Conservation (phyloP, 2,329 filamentous ascomycete species). For the Pseudogymnoascus sp. region DNA sequence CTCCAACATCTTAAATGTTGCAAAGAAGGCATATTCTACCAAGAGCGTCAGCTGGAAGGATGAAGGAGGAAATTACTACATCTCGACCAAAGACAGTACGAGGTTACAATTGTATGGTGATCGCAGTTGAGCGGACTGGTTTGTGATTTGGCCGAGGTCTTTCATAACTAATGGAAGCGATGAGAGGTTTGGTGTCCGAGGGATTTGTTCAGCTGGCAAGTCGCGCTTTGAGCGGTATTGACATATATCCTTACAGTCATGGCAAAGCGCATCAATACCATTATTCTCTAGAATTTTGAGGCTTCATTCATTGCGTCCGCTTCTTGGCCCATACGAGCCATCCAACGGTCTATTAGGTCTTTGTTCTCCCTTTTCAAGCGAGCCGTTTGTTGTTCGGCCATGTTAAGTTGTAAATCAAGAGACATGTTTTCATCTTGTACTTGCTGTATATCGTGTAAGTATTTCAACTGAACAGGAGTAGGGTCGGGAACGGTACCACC, state of each 20-base stretch:
- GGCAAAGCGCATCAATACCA: slow-evolving; percentile 4
- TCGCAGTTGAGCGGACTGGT: background rate
- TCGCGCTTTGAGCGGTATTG: background rate
- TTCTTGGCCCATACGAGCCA: slow-evolving; percentile 78
- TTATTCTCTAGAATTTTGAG: slow-evolving; percentile 7
- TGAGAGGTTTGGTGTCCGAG: slow-evolving; percentile 1
- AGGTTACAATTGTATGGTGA: slow-evolving; percentile 13
- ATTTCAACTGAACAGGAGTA: background rate
- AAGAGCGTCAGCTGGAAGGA: slow-evolving; percentile 84
- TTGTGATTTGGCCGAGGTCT: slow-evolving; percentile 7
- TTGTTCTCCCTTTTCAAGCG: slow-evolving; percentile 76
- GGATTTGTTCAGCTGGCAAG: background rate
- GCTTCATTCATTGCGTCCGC: slow-evolving; percentile 76
- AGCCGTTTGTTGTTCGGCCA: slow-evolving; percentile 70
- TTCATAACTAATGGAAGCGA: slow-evolving; percentile 6
- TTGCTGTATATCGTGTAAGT: slow-evolving; percentile 41
- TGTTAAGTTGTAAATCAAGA: slow-evolving; percentile 77
- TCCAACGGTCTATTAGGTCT: slow-evolving; percentile 84
- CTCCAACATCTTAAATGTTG: slow-evolving; percentile 72
- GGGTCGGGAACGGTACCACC: slow-evolving; percentile 44
- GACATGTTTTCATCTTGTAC: slow-evolving; percentile 91
- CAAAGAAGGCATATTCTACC: slow-evolving; percentile 62
- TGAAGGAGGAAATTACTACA: slow-evolving; percentile 75
- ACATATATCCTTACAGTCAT: slow-evolving; percentile 6
- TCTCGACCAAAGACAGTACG: slow-evolving; percentile 59